Conservation (phyloP, 306 rosid species). For the Fragaria iinumae region DNA sequence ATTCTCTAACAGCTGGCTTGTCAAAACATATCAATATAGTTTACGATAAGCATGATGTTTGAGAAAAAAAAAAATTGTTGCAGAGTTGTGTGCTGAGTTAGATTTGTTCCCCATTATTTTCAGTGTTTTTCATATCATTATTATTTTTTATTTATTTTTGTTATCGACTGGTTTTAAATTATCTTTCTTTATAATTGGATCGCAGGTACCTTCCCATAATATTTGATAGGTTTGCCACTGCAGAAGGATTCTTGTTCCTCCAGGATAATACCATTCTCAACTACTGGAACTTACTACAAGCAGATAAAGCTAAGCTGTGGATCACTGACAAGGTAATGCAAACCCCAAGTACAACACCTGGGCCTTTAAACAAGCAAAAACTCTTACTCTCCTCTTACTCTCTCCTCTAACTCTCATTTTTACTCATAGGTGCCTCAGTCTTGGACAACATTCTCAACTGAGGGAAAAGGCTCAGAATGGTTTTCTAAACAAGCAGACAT, state of each 20-base stretch:
- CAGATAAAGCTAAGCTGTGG: constrained; percentile 75
- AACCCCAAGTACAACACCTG: not conserved
- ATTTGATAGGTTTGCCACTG: constrained; percentile 55
- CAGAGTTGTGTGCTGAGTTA: not conserved
- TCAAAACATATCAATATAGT: not conserved
- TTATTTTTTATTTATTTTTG: not conserved
- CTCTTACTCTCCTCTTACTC: not conserved
- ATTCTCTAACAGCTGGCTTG: not conserved
- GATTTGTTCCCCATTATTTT: not conserved
- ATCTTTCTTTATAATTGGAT: not conserved
- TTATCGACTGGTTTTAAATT: not conserved
- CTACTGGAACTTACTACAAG: constrained; percentile 73
- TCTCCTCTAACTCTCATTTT: not conserved
- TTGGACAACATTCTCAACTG: constrained; percentile 48
- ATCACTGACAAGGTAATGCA: constrained; percentile 58
- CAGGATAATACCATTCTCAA: constrained; percentile 68
- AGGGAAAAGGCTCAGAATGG: constrained; percentile 48
- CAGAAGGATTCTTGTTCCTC: constrained; percentile 73
- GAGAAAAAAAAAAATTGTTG: not conserved
- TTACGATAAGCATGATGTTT: not conserved
- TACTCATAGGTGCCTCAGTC: constrained; percentile 54
- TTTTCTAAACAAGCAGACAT: constrained; percentile 63
- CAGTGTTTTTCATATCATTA: not conserved
- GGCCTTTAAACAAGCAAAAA: not conserved
- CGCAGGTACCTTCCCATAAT: constrained; percentile 65